A percentile compares a stretch with the other conserved stretches of the same genome.
Conservation (phyloP, 805 yeast genomes). For the Sporopachydermia quercuum region DNA sequence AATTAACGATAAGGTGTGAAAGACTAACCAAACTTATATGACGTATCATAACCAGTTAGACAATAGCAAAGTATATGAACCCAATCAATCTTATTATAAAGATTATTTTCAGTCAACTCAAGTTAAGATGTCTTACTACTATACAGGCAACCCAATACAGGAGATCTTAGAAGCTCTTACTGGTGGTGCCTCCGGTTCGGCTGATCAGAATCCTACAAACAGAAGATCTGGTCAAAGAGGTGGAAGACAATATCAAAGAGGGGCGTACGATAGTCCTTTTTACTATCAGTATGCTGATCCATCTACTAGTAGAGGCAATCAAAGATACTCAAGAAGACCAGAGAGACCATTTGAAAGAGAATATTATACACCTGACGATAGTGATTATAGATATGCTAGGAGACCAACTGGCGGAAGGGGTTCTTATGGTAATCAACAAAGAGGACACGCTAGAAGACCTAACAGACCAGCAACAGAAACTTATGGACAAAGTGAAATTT, state of each 20-base stretch:
- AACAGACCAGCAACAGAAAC: background rate
- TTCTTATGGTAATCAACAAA: too few species aligned
- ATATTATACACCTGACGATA: background rate
- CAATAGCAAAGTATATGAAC: too few species aligned
- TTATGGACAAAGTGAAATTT: background rate
- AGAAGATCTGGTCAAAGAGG: too few species aligned
- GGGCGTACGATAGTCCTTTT: too few species aligned
- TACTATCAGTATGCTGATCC: background rate
- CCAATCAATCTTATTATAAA: too few species aligned
- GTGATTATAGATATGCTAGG: too few species aligned
- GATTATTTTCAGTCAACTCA: too few species aligned
- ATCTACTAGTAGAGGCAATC: background rate
- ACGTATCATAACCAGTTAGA: too few species aligned
- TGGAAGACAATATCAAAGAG: too few species aligned
- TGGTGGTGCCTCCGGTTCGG: background rate
- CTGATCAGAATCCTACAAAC: background rate
- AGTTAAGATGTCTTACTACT: background rate
- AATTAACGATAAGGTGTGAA: too few species aligned
- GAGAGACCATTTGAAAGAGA: background rate
- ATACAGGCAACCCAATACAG: background rate
- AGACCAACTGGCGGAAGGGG: background rate
- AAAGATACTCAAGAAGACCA: background rate
- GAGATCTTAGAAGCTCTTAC: background rate
- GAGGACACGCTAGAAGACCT: background rate
- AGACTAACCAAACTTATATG: too few species aligned